Conservation (phyloP, 257 asterid genomes). For the Petunia axillaris region DNA sequence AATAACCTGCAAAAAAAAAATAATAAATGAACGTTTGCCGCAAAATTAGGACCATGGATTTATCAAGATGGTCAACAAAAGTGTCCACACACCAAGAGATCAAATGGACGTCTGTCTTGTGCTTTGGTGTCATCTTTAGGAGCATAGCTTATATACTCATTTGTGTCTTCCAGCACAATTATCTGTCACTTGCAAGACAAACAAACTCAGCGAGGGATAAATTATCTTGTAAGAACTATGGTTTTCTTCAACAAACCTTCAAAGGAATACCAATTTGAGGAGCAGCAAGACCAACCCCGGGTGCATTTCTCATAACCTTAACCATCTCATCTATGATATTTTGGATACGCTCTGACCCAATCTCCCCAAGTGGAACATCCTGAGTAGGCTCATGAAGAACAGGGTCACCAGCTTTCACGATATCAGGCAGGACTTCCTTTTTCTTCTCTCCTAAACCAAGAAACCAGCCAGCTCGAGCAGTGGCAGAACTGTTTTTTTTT, state of each 20-base stretch:
- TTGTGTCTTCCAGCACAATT: constrained; percentile 84
- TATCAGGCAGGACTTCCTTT: constrained; percentile 57
- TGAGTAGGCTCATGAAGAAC: constrained; percentile 88
- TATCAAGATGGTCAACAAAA: constrained; percentile 14
- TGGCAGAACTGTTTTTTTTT: constrained; percentile 38
- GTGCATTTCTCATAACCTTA: constrained; percentile 76
- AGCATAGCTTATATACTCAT: constrained; percentile 70
- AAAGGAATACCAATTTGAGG: constrained; percentile 94
- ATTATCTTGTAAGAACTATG: neutral
- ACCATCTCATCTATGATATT: constrained; percentile 86
- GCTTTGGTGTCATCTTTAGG: constrained; percentile 60
- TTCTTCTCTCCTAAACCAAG: constrained; percentile 64
- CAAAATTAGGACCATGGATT: neutral
- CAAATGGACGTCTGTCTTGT: constrained; percentile 75
- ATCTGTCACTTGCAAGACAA: constrained; percentile 52
- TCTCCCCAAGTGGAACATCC: constrained; percentile 64
- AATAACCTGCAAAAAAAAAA: constrained; percentile 67
- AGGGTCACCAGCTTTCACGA: constrained; percentile 94
- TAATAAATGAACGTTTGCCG: neutral
- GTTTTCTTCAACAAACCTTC: constrained; percentile 48
- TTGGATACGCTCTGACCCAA: constrained; percentile 80
- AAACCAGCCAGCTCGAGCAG: constrained; percentile 79
- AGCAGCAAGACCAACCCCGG: constrained; percentile 99
- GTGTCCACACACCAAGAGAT: constrained; percentile 71
- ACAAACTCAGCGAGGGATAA: constrained; percentile 2